phyloP scores from a whole-genome alignment of 805 yeast species.

The Hanseniaspora nectarophila region DNA sequence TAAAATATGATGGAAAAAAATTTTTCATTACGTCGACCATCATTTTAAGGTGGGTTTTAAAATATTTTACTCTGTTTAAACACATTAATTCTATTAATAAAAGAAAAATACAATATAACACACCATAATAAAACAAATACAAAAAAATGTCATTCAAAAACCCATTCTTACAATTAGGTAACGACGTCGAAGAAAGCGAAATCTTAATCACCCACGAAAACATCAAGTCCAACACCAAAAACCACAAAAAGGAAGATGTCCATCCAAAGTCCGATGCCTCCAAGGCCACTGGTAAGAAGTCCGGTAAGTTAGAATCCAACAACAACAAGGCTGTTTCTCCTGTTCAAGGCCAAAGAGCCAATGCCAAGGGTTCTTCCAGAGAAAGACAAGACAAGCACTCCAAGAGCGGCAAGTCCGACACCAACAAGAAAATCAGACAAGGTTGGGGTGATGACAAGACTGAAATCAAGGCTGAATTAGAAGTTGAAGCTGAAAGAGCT shows the following conservation, averaged over 20 bases:
- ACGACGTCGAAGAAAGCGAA: conserved; percentile 75
- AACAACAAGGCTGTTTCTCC: conserved; percentile 55
- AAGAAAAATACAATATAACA: not conserved
- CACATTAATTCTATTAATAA: not conserved
- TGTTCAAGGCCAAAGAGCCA: conserved; percentile 39
- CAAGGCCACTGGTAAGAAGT: conserved; percentile 51
- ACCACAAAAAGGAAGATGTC: conserved; percentile 75
- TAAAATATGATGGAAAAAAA: too few relatives aligned
- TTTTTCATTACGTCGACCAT: too few relatives aligned
- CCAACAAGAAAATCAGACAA: conserved; percentile 69
- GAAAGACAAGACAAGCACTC: conserved; percentile 67
- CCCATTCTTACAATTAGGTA: conserved; percentile 71
- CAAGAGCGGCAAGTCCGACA: conserved; percentile 70
- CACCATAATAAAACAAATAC: not conserved
- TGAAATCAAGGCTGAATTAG: conserved; percentile 43
- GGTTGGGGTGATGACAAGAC: conserved; percentile 79
- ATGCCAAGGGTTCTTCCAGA: conserved; percentile 42
- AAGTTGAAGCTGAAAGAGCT: conserved; percentile 35
- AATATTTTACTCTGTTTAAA: too few relatives aligned
- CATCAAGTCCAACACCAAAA: conserved; percentile 69
- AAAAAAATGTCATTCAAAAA: conserved; percentile 28
- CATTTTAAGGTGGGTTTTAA: too few relatives aligned
- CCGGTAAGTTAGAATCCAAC: conserved; percentile 50
- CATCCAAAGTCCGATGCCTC: conserved; percentile 74
- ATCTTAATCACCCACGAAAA: conserved; percentile 49